Conservation (phyloP, 805 yeast genomes). For the Allodekkera sacchari region DNA sequence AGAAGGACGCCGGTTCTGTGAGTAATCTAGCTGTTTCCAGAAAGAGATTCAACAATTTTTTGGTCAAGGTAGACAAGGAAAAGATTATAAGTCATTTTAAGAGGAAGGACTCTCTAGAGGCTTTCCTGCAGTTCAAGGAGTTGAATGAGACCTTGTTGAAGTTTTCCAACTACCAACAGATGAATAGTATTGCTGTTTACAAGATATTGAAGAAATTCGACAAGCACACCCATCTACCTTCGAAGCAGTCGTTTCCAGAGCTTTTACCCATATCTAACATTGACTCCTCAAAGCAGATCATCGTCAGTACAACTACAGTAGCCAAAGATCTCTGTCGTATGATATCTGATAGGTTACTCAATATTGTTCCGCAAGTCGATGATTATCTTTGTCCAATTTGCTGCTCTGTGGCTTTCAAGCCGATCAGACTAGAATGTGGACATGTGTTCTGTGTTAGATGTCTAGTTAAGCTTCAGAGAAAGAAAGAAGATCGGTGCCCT, state of each 20-base stretch:
- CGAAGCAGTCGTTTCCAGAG: conserved; percentile 37
- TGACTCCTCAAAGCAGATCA: conserved; percentile 10
- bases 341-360: conserved; percentile 45
- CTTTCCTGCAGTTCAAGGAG: conserved; percentile 42
- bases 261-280: no score
- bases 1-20: conserved; percentile 34
- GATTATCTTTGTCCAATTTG: conserved; percentile 74
- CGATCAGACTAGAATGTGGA: conserved; percentile 53
- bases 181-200: conserved; percentile 54
- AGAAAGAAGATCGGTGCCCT: conserved; percentile 55
- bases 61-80: conserved; percentile 29
- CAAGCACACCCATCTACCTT: conserved; percentile 53
- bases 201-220: conserved; percentile 73
- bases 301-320: conserved; percentile 28
- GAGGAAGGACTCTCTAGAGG: conserved; percentile 33
- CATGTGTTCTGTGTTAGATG: conserved; percentile 72
- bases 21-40: conserved; percentile 38
- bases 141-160: conserved; percentile 49
- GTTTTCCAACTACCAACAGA: conserved; percentile 49
- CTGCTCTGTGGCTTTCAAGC: conserved; percentile 61
- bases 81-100: conserved; percentile 34
- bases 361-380: conserved; percentile 62
- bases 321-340: conserved; percentile 47
- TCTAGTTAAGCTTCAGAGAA: conserved; percentile 56
- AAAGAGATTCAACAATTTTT: conserved; percentile 33